phyloP scores from a whole-genome alignment of 2,329 filamentous ascomycete genomes.

The Cytospora paraplurivora region DNA sequence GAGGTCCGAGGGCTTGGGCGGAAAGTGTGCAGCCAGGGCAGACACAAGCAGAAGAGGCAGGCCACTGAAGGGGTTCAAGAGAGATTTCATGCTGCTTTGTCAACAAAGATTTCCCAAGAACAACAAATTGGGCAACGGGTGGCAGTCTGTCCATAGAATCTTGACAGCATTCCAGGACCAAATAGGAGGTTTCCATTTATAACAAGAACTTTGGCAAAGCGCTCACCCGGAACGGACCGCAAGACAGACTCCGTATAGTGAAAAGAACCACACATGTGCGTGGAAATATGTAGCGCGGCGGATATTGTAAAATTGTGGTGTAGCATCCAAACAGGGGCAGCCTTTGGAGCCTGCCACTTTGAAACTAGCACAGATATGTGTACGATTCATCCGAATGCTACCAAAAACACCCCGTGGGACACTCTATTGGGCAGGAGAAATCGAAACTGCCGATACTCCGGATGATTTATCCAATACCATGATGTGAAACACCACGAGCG shows the following conservation, averaged over 20 bases:
- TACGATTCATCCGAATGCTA: too few relatives aligned
- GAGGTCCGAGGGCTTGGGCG: conserved; percentile 25
- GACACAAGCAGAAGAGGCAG: conserved; percentile 10
- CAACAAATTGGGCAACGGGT: neutral
- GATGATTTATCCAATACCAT: too few relatives aligned
- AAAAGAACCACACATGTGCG: neutral
- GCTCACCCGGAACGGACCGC: neutral
- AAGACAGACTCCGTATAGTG: neutral
- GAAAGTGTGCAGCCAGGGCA: conserved; percentile 20
- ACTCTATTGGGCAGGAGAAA: conserved; percentile 11
- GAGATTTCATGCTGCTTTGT: conserved; percentile 11
- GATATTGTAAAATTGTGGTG: neutral
- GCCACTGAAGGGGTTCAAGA: neutral
- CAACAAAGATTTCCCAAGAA: neutral
- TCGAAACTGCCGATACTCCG: conserved; percentile 8
- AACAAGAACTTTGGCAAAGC: neutral
- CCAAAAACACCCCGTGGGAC: conserved; percentile 3
- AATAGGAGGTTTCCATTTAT: neutral
- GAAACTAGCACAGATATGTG: too few relatives aligned
- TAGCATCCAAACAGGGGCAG: too few relatives aligned
- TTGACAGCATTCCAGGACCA: neutral
- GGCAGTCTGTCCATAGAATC: neutral
- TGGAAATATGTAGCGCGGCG: neutral
- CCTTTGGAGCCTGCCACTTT: too few relatives aligned
- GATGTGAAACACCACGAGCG: too few relatives aligned